phyloP scores from a whole-genome alignment of 2,329 filamentous ascomycete genomes.

The Davidsoniella eucalypti region DNA sequence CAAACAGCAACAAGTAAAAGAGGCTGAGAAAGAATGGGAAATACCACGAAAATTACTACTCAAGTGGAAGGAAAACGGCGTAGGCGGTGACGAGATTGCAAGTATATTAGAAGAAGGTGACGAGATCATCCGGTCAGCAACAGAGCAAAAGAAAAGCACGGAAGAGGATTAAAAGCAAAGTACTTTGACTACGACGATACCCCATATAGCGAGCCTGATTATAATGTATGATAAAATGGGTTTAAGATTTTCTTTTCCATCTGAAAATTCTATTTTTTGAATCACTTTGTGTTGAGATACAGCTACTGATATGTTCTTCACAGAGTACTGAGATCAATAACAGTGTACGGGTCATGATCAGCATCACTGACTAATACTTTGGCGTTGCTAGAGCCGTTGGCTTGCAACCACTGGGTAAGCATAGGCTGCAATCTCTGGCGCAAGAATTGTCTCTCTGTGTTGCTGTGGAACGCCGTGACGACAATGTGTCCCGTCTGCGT shows the following conservation, averaged over 20 bases:
- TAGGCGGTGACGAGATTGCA: slow-evolving; percentile 39
- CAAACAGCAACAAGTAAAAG: slow-evolving; percentile 39
- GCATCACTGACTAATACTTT: slow-evolving; percentile 58
- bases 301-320: slow-evolving; percentile 13
- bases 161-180: neutral
- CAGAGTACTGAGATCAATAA: slow-evolving; percentile 38
- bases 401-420: slow-evolving; percentile 41
- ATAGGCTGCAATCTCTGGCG: slow-evolving; percentile 50
- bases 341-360: slow-evolving; percentile 79
- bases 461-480: slow-evolving; percentile 78
- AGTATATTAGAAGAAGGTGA: slow-evolving; percentile 38
- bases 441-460: slow-evolving; percentile 77
- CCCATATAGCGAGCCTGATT: neutral
- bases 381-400: slow-evolving; percentile 30
- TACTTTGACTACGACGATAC: slow-evolving; percentile 6
- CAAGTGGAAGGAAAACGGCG: slow-evolving; percentile 35
- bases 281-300: neutral
- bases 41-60: slow-evolving; percentile 34
- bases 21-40: slow-evolving; percentile 42
- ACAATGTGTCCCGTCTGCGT: slow-evolving; percentile 72
- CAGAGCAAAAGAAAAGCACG: slow-evolving; percentile 3
- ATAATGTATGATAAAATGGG: no score
- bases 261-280: neutral
- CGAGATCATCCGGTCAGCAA: slow-evolving; percentile 24
- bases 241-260: neutral